These are phyloP conservation scores for Pseudocercospora fuligena DNA, from an alignment of 2,329 filamentous ascomycete genomes.

Conservation along the genomic window DNA sequence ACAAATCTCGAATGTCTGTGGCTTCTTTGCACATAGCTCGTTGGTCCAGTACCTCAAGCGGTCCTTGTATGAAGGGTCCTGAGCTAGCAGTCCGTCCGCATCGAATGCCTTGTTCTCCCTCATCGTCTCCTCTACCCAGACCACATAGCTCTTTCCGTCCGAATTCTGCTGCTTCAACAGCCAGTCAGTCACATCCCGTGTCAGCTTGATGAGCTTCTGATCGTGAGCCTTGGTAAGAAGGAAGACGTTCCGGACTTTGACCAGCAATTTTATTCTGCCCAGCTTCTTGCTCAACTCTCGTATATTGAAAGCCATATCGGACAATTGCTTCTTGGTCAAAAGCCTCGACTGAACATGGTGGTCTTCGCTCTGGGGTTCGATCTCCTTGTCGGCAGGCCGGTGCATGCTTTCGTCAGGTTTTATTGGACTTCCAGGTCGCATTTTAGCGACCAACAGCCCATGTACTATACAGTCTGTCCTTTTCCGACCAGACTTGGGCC, in stretches of 20 bases:
- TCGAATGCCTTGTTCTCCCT: conserved; percentile 75
- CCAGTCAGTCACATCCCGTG: conserved; percentile 79
- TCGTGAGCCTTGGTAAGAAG: conserved; percentile 93
- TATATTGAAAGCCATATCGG: conserved; percentile 96
- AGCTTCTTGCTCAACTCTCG: conserved; percentile 85
- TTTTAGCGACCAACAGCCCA: conserved; percentile 57
- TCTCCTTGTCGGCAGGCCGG: conserved; percentile 50
- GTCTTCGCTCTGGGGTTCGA: conserved; percentile 38
- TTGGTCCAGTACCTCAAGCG: conserved; percentile 84
- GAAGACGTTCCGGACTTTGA: conserved; percentile 82
- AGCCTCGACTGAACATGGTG: conserved; percentile 67
- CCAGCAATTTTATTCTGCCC: conserved; percentile 79
- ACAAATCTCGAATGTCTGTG: conserved; percentile 91
- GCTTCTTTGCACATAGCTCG: conserved; percentile 74
- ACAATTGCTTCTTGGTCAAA: conserved; percentile 90
- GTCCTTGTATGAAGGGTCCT: conserved; percentile 58
- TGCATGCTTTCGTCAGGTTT: conserved; percentile 36
- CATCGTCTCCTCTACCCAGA: conserved; percentile 80
- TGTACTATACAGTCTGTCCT: conserved; percentile 67
- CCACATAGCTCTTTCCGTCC: conserved; percentile 67
- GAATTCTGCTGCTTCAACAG: conserved; percentile 70
- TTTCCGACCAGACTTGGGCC: conserved; percentile 44
- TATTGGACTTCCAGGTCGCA: conserved; percentile 39
- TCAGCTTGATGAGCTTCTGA: conserved; percentile 74
- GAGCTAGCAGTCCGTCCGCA: conserved; percentile 67